Base-by-base conservation (phyloP, 164 flowering plant genomes). In the Chimonanthus salicifolius region DNA sequence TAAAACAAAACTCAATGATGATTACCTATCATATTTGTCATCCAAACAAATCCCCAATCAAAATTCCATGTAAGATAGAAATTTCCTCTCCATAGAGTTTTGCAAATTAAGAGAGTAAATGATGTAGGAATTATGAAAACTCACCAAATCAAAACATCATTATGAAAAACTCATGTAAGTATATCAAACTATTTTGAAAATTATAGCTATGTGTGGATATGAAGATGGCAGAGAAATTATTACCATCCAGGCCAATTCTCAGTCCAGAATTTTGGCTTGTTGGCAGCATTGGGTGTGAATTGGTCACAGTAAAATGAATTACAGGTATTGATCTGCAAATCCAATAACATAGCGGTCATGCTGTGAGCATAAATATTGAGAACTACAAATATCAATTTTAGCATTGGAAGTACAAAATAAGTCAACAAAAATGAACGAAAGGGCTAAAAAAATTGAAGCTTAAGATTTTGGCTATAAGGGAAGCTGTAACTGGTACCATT, bases 241-340 rank as follows among this genome's bases (percentile, higher is more conserved):
- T 91, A 96, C 99, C 99, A 96, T 88, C 99, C 99, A 72, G 99
- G 99, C 99, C 99, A 96, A 74, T 96, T 96, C 84, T 96, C 98
- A 15, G 99, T 96, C 98, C 99, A 96, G 16, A 96, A 77, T 76
- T 96, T 96, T 46, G 99, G 99, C 81, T 85, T 89, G 82, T 87
- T 83, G 21, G 85, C 85, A 75, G 84, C 87, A 75, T 80, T 88
- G 21, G 99, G 98, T 60, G 79, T 87, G 79, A 92, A 94, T 8
- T 84, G 80, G 68, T 96, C 97, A 79, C 99, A 94, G 78, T 96
- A 96, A 80, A 96, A 96, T 74, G 94, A 87, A 77, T 96, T 96
- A 80, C 99, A 96, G 43, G 99, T 92, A 81, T 91, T 87, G 71
- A 96, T 96, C 99, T 96, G 95, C 84, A 86, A 76, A 67, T 16